Evolutionary conservation across 2,329 filamentous ascomycete genomes (phyloP), one percentile per base, ranked within the genome.

Genomic region (Beauveria medogensis): DNA sequence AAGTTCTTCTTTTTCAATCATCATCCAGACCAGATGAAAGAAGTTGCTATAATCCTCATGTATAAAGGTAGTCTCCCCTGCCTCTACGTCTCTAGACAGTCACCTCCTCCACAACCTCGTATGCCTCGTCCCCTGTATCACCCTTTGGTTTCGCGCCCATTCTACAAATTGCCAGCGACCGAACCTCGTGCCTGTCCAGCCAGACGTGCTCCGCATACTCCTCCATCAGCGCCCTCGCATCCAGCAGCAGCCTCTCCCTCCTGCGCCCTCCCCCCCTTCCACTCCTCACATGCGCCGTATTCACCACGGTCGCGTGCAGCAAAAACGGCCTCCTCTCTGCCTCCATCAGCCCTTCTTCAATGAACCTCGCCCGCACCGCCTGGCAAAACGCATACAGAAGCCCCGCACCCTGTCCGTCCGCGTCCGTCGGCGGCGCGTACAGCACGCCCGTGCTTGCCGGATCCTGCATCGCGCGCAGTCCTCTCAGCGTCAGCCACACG

Each of bases 291-390:
- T 96, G 95, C 16, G 92, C 83, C 0, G 92, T 95, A 72, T 97
- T 96, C 55, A 94, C 75, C 4, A 97, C 76, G 0, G 93, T 97
- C 20, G 90, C 91, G 70, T 97, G 93, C 56, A 97, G 74, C 22
- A 90, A 80, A 64, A 97, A 72, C 7, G 84, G 82, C 59, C 90
- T 74, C 28, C 90, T 86, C 1, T 77, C 74, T 0, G 78, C 69
- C 58, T 60, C 50, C 68, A 92, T 75, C 10, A 89, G 72, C 1
- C 79, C 84, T 0, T 76, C 75, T 2, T 82, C 75, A 20, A 74
- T 74, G 66, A 92, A 91, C 1, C 67, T 64, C 0, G 73, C 68
- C 63, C 80, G 76, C 16, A 91, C 68, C n/a, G 69, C 70, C 65
- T 82, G 73, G 64, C 85, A 87, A 68, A 91, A 87, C 1, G 70